A percentile compares a stretch with the other conserved stretches of the same genome.
Conservation (phyloP, 2,329 filamentous ascomycete genomes). For the Blumeriella jaapii region DNA sequence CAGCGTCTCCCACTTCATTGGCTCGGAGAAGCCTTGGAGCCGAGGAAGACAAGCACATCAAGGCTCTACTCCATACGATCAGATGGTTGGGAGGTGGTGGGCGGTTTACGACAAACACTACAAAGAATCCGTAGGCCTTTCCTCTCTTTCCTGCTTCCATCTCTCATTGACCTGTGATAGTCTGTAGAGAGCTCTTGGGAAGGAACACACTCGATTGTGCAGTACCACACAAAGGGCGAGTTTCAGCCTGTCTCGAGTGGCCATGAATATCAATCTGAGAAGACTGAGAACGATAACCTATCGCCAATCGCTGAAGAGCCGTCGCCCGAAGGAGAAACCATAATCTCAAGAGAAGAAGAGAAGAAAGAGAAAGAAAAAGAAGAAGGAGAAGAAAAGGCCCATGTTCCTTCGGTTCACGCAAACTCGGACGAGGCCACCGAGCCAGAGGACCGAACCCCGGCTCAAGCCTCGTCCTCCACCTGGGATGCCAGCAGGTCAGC, state of each 20-base stretch:
- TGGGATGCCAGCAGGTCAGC: conserved; percentile 40
- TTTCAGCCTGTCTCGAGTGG: conserved; percentile 18
- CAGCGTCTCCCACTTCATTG: conserved; percentile 90
- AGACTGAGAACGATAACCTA: conserved; percentile 19
- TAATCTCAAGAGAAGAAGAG: too few relatives aligned
- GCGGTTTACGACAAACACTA: conserved; percentile 86
- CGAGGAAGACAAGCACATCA: conserved; percentile 44
- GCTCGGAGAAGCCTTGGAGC: conserved; percentile 80
- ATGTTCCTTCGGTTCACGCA: conserved; percentile 22
- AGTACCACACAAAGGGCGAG: conserved; percentile 27
- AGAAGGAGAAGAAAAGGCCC: conserved; percentile 22
- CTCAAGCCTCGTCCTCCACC: conserved; percentile 19
- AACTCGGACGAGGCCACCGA: conserved; percentile 11
- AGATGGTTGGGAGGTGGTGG: conserved; percentile 88
- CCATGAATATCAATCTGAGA: conserved; percentile 13
- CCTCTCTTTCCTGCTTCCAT: background rate
- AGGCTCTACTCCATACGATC: conserved; percentile 58
- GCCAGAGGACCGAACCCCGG: conserved; percentile 9
- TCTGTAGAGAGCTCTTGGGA: conserved; percentile 16
- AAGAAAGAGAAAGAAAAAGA: too few relatives aligned
- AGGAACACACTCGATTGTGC: conserved; percentile 21
- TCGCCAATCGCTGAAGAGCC: conserved; percentile 16
- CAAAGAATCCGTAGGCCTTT: conserved; percentile 35
- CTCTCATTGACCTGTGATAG: conserved; percentile 12
- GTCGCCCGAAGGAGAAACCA: conserved; percentile 14